Percentiles rank a stretch among this genome's conserved stretches.
These are phyloP conservation scores for Pilobolus umbonatus DNA, from an alignment of 192 early-diverging fungal genomes.

Conservation along the genomic window DNA sequence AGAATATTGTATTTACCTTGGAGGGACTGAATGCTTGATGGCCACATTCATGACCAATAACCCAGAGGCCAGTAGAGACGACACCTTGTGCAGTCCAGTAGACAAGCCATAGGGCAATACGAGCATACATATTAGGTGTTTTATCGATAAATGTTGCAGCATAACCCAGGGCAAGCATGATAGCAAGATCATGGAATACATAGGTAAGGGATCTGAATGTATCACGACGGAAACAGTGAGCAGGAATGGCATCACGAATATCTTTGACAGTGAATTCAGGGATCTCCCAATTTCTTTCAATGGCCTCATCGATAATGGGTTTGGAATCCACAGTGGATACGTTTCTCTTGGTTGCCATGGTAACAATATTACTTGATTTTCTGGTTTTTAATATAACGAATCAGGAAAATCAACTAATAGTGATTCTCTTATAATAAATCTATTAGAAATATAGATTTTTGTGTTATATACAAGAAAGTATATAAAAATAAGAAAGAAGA, in stretches of 20 bases:
- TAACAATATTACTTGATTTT: not conserved
- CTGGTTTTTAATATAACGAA: not conserved
- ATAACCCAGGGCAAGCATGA: constrained; percentile 59
- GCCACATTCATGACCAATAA: constrained; percentile 88
- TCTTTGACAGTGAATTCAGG: constrained; percentile 87
- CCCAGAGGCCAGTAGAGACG: constrained; percentile 87
- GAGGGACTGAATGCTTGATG: constrained; percentile 88
- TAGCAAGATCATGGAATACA: constrained; percentile 70
- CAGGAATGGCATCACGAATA: constrained; percentile 83
- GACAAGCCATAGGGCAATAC: constrained; percentile 61
- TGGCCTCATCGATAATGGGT: constrained; percentile 21
- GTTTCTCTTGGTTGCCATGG: not conserved
- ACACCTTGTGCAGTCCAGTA: constrained; percentile 86
- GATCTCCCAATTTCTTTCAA: constrained; percentile 47
- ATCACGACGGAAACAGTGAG: constrained; percentile 89
- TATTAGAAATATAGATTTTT: not conserved
- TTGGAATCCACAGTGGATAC: not conserved
- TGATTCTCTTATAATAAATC: no score
- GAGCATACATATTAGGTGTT: constrained; percentile 37
- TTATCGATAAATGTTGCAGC: constrained; percentile 66
- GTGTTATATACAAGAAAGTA: not conserved
- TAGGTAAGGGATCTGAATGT: constrained; percentile 75
- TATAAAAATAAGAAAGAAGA: constrained; percentile 7
- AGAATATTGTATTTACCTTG: constrained; percentile 36
- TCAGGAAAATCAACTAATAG: not conserved